phyloP scores from a whole-genome alignment of 495 filamentous ascomycete genomes.

The Aspergillus campestris region DNA sequence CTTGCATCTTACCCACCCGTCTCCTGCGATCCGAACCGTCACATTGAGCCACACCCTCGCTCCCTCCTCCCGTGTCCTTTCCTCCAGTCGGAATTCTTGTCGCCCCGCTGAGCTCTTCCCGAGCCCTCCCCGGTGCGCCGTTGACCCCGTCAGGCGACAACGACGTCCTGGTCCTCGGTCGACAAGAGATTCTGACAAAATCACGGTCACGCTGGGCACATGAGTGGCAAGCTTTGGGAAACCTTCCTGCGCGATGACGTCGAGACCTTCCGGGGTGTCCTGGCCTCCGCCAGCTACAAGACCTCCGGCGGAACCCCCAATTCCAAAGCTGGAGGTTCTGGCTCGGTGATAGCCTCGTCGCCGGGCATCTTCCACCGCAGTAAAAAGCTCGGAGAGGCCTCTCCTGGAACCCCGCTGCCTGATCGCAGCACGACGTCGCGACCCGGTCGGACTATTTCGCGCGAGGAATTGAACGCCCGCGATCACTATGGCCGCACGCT shows the following conservation, averaged over 20 bases:
- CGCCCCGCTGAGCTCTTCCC: constrained; percentile 11
- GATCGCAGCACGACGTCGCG: constrained; percentile 18
- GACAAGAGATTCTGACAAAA: constrained; percentile 46
- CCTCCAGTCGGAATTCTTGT: constrained; percentile 29
- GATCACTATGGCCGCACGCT: constrained; percentile 71
- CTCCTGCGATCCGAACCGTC: too few relatives aligned
- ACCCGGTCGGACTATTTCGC: constrained; percentile 38
- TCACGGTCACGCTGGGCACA: constrained; percentile 50
- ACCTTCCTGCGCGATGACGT: constrained; percentile 94
- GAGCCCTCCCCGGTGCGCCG: constrained; percentile 76
- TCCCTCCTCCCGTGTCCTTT: constrained; percentile 1
- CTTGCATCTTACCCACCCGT: too few relatives aligned
- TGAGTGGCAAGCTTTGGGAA: constrained; percentile 95
- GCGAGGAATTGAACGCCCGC: constrained; percentile 71
- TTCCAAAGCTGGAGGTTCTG: constrained; percentile 42
- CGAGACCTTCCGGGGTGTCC: constrained; percentile 76
- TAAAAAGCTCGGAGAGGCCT: constrained; percentile 26
- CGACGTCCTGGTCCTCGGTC: constrained; percentile 68
- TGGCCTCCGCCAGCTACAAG: constrained; percentile 54
- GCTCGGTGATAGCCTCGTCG: constrained; percentile 37
- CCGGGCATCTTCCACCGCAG: constrained; percentile 33
- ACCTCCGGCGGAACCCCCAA: constrained; percentile 20
- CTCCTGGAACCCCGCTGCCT: constrained; percentile 18
- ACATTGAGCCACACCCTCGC: background rate
- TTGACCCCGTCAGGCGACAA: constrained; percentile 68